Base-by-base conservation (phyloP, 2,329 filamentous ascomycete genomes). In the Claviceps digitariae region DNA sequence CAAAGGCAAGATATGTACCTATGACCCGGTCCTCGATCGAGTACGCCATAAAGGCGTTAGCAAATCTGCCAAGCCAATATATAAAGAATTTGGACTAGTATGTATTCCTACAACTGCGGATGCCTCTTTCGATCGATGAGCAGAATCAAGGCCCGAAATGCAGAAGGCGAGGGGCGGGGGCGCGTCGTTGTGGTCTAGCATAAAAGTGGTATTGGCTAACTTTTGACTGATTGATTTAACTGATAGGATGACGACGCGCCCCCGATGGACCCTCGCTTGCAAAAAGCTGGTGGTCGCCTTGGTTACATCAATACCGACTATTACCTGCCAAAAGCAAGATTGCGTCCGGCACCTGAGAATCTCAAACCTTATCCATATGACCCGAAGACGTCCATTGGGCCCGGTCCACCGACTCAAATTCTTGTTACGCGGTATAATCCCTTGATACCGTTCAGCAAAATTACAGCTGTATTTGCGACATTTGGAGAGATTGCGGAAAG, bases 391-490 rank as follows among this genome's bases (percentile, higher is more conserved):
- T 95, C 91, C 2, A 82, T 94, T 61, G 91, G 90, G 0, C 88
- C 90, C 25, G 89, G 89, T 0, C 91, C 91, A 15, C 88, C 93
- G 2, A 89, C 86, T 2, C 89, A 95, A 66, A 82, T 98, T 49
- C 84, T 97, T 4, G 89, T 96, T 21, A 90, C 84, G n/a, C 89
- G 90, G n/a, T 96, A 96, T 66, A 93, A 97, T 67, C 90, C 91
- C 7, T 74, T 97, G 58, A 84, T 87, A 43, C 81, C 88, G 13
- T 87, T 95, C 61, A 79, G 82, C 53, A 87, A 88, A 61, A 78
- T 95, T 50, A 81, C 79, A 20, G 81, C 84, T 47, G 79, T 87
- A 52, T 94, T 95, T 65, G 81, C 84, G 20, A 81, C 79, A 3
- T 95, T 86, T 69, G 90, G 90, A 52, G 88, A 95, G 55, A 90